phyloP scores from a whole-genome alignment of 305 asterid genomes.

The Fraxinus platypoda region DNA sequence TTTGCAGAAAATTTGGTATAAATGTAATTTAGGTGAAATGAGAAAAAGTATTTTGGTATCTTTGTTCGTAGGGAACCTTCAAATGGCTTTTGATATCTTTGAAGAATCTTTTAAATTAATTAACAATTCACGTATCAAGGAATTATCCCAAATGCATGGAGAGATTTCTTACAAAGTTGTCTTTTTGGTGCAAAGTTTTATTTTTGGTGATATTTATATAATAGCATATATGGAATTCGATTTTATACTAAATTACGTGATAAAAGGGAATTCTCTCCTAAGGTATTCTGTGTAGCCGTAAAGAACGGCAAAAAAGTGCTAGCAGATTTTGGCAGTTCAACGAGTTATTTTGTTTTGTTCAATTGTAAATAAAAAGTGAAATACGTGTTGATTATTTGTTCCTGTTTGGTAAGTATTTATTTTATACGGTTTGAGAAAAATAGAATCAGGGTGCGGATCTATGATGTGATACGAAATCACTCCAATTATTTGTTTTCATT shows the following conservation, averaged over 20 bases:
- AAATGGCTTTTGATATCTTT: background rate
- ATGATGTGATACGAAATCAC: background rate
- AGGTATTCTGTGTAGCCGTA: slow-evolving; percentile 4
- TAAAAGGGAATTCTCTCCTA: slow-evolving; percentile 18
- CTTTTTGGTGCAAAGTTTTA: slow-evolving; percentile 22
- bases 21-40: slow-evolving; percentile 21
- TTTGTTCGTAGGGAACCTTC: background rate
- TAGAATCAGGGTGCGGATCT: background rate
- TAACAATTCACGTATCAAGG: background rate
- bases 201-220: slow-evolving; percentile 9
- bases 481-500: background rate
- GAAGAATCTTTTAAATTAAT: slow-evolving; percentile 6
- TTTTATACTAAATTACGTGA: background rate
- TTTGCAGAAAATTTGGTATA: slow-evolving; percentile 29
- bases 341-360: background rate
- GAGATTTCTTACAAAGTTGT: slow-evolving; percentile 19
- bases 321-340: background rate
- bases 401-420: background rate
- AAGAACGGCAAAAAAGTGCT: background rate
- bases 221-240: background rate
- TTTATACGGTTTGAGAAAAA: background rate
- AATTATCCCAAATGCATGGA: slow-evolving; percentile 24
- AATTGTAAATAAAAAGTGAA: background rate
- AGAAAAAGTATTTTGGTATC: background rate
- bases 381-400: background rate